Evolutionary conservation across 208 protist genomes (phyloP).

Genomic region (Crithidia bombi): DNA sequence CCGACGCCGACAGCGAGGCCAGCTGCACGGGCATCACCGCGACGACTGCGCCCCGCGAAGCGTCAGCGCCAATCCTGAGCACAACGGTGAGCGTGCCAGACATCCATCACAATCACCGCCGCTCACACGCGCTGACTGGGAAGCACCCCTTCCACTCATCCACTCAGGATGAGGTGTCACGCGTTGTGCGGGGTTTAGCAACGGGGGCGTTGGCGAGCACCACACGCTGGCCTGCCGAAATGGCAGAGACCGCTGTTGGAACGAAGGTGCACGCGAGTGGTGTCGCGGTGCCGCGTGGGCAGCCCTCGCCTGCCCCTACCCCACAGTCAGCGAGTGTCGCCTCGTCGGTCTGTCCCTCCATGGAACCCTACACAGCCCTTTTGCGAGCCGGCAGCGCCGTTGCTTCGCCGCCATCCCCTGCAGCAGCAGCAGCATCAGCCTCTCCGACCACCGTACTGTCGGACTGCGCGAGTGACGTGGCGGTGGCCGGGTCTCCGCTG

Average conservation of each 20-base stretch:
- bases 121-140: slow-evolving; percentile 1
- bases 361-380: slow-evolving; percentile 24
- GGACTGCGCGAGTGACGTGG: slow-evolving; percentile 5
- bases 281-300: neutral
- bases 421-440: neutral
- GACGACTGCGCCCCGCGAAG: neutral
- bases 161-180: slow-evolving; percentile 21
- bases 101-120: neutral
- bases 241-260: neutral
- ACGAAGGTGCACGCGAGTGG: too few species aligned
- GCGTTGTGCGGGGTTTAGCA: slow-evolving; percentile 12
- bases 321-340: neutral
- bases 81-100: slow-evolving; percentile 1
- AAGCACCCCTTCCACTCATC: slow-evolving; percentile 14
- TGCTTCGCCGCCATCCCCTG: neutral
- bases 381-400: neutral
- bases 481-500: slow-evolving; percentile 8
- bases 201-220: neutral
- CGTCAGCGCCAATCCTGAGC: neutral
- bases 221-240: neutral
- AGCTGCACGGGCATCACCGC: neutral
- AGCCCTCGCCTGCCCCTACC: neutral
- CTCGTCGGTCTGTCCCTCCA: slow-evolving; percentile 31
- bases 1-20: neutral
- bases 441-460: slow-evolving; percentile 1